A percentile compares a stretch with the other conserved stretches of the same genome.
phyloP scores from a whole-genome alignment of 495 filamentous ascomycete species.

The Letharia columbiana region DNA sequence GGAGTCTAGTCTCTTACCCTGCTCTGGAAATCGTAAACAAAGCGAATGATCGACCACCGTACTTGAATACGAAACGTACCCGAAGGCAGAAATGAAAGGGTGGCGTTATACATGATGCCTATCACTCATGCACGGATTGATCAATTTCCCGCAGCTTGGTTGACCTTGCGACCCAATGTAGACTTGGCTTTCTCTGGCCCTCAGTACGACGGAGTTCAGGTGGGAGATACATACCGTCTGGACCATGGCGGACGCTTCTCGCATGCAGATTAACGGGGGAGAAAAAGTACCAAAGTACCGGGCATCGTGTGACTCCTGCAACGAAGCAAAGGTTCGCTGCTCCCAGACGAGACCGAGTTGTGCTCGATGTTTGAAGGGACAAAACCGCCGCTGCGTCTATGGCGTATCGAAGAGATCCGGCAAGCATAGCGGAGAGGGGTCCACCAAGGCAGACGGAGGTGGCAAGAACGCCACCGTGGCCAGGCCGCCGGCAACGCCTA shows the following conservation, averaged over 20 bases:
- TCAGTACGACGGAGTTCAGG: neutral
- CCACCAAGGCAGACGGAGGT: neutral
- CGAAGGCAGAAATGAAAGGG: neutral
- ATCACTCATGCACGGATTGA: neutral
- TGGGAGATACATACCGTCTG: neutral
- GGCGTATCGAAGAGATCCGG: neutral
- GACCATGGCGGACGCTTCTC: neutral
- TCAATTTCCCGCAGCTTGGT: neutral
- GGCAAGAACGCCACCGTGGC: neutral
- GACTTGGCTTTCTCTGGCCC: neutral
- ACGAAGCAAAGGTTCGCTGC: neutral
- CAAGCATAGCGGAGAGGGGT: neutral
- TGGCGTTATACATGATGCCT: neutral
- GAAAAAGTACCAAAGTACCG: neutral
- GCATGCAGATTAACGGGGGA: neutral
- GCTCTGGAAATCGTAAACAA: neutral
- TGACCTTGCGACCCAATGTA: neutral
- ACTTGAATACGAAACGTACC: neutral
- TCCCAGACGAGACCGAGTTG: conserved; percentile 1
- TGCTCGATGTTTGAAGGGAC: neutral
- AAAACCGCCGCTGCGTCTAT: neutral
- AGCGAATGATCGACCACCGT: neutral
- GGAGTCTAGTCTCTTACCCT: neutral
- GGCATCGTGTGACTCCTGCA: conserved; percentile 1
- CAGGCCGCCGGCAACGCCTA: neutral